Base-by-base conservation (phyloP, 768 basidiomycete species). In the Auricularia heimuer region DNA sequence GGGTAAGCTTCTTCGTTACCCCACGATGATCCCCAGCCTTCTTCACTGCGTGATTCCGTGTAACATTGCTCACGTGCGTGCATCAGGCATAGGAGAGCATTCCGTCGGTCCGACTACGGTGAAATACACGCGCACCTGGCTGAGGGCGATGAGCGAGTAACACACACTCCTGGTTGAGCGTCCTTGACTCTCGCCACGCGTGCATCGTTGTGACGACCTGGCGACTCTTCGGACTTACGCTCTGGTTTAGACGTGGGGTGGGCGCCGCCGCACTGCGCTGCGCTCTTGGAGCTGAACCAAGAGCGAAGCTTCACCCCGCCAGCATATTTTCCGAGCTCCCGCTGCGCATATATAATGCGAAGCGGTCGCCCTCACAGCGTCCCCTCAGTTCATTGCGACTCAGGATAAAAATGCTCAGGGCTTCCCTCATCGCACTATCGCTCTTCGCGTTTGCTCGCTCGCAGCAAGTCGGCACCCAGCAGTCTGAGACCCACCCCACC, bases 391-490 rank as follows among this genome's bases (percentile, higher is more conserved):
- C 47, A 51, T 42, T 42, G 39, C 39, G 39, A 42, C 39, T 8
- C 39, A 7, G 39, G 47, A 29, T 54, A 64, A 67, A 24, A 35
- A 70, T 70, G 68, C 63, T 69, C 34, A 60, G 24, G 56, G 21
- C 47, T 54, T 16, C 68, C 51, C 66, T 63, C 58, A 33, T 47
- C 66, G 12, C 45, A 24, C 39, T 64, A 67, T 42, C 66, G 3
- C 63, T 69, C 58, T 34, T 68, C 51, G 65, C 67, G 42, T 65
- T 63, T 35, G 66, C 62, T 16, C 62, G 45, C 47, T 67, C 65
- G 42, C 70, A 71, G 63, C 68, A 71, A 39, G 64, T 67, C 61
- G 70, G 69, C 67, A 71, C 70, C 7, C 39, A 56, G 33, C 62
- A 61, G 54, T 65, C 70, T 8, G 70, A 71, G 61, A 63, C 42